Percentiles rank a stretch among this genome's conserved stretches.
Evolutionary conservation across 768 basidiomycete genomes (phyloP).

Genomic region (Clitopilus passeckerianus): DNA sequence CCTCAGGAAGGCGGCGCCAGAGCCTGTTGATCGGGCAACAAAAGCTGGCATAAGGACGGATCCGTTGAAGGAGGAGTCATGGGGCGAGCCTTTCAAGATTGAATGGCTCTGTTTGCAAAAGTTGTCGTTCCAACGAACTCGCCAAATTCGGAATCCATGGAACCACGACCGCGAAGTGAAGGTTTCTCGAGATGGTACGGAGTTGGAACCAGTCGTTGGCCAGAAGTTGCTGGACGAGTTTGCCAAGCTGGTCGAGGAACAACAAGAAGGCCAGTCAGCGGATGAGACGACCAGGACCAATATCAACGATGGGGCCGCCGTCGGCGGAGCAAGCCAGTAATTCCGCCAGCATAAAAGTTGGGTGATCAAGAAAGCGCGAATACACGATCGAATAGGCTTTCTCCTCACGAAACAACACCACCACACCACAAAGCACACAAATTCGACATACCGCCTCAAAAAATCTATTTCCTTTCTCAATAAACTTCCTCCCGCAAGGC

Average conservation of each 20-base stretch:
- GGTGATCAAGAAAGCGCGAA: not conserved
- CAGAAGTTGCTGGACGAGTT: slow-evolving; percentile 68
- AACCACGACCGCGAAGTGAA: slow-evolving; percentile 82
- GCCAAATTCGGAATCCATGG: slow-evolving; percentile 88
- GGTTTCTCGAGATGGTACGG: slow-evolving; percentile 87
- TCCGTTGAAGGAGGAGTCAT: slow-evolving; percentile 27
- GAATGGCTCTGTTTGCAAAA: slow-evolving; percentile 75
- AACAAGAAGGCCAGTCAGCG: not conserved
- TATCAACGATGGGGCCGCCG: not conserved
- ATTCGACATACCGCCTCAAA: no score
- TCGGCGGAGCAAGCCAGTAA: not conserved
- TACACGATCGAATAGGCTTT: not conserved
- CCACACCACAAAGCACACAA: not conserved
- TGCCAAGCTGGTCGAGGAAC: slow-evolving; percentile 30
- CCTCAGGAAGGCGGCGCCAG: slow-evolving; percentile 13
- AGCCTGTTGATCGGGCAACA: not conserved
- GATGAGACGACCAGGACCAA: slow-evolving; percentile 9
- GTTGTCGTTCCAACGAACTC: slow-evolving; percentile 71
- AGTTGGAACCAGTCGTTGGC: slow-evolving; percentile 79
- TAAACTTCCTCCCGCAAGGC: not conserved
- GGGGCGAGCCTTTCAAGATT: slow-evolving; percentile 80
- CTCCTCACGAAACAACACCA: not conserved
- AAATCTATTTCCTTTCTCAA: not conserved
- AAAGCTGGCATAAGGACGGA: slow-evolving; percentile 3
- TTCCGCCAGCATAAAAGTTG: not conserved